phyloP scores from a whole-genome alignment of 352 stramenopile species.

The Globisporangium solare region DNA sequence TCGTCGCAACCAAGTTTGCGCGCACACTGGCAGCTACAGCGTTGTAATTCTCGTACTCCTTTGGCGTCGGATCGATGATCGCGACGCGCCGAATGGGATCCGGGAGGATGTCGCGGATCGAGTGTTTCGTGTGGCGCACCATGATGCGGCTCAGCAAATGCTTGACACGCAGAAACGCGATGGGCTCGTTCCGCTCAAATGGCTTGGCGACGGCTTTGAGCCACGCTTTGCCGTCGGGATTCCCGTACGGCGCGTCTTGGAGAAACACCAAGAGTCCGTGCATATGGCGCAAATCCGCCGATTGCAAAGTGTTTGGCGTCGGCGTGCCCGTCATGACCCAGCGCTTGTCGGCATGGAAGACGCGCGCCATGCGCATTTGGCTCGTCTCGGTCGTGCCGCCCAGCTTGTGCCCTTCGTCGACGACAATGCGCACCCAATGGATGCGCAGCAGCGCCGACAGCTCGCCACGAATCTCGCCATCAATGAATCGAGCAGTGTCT shows the following conservation, averaged over 20 bases:
- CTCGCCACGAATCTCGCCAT: conserved; percentile 47
- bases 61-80: conserved; percentile 60
- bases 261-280: conserved; percentile 90
- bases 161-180: conserved; percentile 70
- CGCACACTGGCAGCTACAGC: conserved; percentile 53
- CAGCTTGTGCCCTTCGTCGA: conserved; percentile 95
- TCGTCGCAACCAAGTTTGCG: conserved; percentile 70
- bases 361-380: conserved; percentile 78
- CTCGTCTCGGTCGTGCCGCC: conserved; percentile 57
- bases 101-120: conserved; percentile 67
- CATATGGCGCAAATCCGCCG: conserved; percentile 85
- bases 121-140: conserved; percentile 93
- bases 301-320: conserved; percentile 86
- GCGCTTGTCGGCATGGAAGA: conserved; percentile 77
- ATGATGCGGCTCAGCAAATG: conserved; percentile 89
- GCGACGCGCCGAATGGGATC: conserved; percentile 43
- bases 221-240: conserved; percentile 66
- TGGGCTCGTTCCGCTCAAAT: conserved; percentile 55
- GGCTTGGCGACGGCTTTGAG: conserved; percentile 68
- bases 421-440: conserved; percentile 89
- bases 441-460: conserved; percentile 57
- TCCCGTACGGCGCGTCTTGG: conserved; percentile 82
- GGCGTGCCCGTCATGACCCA: conserved; percentile 98
- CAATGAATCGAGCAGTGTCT: conserved; percentile 38
- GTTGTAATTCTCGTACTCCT: conserved; percentile 73